phyloP scores from a whole-genome alignment of 805 yeast genomes.

The Ogataea wickerhamii region DNA sequence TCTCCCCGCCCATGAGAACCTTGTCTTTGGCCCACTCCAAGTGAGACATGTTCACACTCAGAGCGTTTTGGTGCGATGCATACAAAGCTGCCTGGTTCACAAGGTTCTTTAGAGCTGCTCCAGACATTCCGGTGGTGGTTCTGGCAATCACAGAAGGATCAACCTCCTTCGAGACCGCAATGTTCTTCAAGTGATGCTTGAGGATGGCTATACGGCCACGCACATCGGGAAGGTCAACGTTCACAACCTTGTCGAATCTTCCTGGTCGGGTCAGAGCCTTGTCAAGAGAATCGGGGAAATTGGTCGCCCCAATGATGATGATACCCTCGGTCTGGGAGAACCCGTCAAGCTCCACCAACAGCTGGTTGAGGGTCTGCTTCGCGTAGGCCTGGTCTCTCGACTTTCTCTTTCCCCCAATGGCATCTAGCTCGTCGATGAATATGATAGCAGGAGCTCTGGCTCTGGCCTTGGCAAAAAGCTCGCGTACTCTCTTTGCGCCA shows the following conservation, averaged over 20 bases:
- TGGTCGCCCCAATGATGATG: constrained; percentile 96
- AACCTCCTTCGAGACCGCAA: constrained; percentile 79
- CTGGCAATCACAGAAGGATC: constrained; percentile 90
- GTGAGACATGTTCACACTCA: constrained; percentile 84
- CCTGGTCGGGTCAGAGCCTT: constrained; percentile 98
- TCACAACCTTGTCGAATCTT: constrained; percentile 91
- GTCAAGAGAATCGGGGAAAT: constrained; percentile 95
- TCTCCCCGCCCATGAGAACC: constrained; percentile 96
- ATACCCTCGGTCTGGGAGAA: constrained; percentile 89
- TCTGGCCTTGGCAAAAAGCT: constrained; percentile 87
- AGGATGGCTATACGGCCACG: constrained; percentile 94
- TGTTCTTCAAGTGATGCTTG: constrained; percentile 86
- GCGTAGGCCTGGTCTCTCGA: constrained; percentile 98
- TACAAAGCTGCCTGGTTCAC: constrained; percentile 98
- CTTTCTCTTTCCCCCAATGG: constrained; percentile 96
- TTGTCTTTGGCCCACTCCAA: constrained; percentile 99
- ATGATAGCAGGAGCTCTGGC: constrained; percentile 95
- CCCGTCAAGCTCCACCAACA: constrained; percentile 94
- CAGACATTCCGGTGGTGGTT: constrained; percentile 97
- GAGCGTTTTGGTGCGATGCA: constrained; percentile 90
- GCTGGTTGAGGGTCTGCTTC: constrained; percentile 93
- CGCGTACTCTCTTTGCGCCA: constrained; percentile 97
- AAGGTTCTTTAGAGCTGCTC: constrained; percentile 93
- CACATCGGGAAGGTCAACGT: constrained; percentile 95
- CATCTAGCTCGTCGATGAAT: constrained; percentile 96